Evolutionary conservation across 371 early-diverging fungal genomes (phyloP).

Genomic region (Mucor saturninus): DNA sequence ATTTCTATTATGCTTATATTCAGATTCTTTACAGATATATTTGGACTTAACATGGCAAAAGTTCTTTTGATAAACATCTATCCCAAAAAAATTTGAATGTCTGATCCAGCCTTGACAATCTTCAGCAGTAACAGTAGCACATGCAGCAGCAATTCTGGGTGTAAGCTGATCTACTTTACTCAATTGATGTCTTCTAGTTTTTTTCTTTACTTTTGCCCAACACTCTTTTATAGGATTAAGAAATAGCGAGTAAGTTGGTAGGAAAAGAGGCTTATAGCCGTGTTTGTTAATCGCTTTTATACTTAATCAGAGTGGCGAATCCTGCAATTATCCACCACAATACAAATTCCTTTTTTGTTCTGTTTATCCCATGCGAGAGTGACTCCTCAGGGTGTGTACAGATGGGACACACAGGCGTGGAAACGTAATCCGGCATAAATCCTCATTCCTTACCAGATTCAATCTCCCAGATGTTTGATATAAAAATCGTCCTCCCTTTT

Average conservation of each 20-base stretch:
- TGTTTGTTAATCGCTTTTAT: too few species aligned
- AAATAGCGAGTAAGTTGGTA: slow-evolving; percentile 14
- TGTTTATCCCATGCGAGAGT: slow-evolving; percentile 5
- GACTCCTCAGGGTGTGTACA: background rate
- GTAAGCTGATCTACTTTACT: slow-evolving; percentile 17
- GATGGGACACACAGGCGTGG: too few species aligned
- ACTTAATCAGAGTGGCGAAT: background rate
- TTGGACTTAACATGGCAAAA: too few species aligned
- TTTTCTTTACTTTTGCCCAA: slow-evolving; percentile 14
- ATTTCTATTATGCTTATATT: too few species aligned
- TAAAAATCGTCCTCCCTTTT: too few species aligned
- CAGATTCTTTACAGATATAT: too few species aligned
- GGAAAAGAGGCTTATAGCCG: too few species aligned
- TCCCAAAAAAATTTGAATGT: too few species aligned
- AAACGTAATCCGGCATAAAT: too few species aligned
- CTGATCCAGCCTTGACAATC: background rate
- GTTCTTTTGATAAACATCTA: too few species aligned
- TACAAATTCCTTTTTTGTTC: slow-evolving; percentile 16
- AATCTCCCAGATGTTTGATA: too few species aligned
- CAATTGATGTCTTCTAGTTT: slow-evolving; percentile 14
- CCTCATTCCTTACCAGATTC: background rate
- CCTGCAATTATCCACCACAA: slow-evolving; percentile 19
- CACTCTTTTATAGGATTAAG: slow-evolving; percentile 24
- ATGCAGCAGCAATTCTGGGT: slow-evolving; percentile 17
- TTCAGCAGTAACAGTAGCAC: slow-evolving; percentile 12